phyloP scores from a whole-genome alignment of 306 rosid species.

The Albizia julibrissin region DNA sequence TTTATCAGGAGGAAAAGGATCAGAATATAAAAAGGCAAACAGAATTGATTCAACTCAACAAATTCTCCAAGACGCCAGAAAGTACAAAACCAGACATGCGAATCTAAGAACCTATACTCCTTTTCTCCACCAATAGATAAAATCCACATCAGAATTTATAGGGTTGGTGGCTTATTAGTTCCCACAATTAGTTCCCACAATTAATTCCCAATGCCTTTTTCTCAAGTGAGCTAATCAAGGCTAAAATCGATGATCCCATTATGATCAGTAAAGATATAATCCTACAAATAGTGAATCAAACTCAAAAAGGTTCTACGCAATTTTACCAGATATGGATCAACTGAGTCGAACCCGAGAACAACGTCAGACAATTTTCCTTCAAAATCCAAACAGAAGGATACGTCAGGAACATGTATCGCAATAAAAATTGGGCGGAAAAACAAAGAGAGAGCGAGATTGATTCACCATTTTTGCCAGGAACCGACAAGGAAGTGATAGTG shows the following conservation, averaged over 20 bases:
- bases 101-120: not conserved
- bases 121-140: not conserved
- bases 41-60: not conserved
- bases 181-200: not conserved
- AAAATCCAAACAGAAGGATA: slow-evolving; percentile 11
- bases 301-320: not conserved
- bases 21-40: not conserved
- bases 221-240: slow-evolving; percentile 11
- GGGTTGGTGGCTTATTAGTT: not conserved
- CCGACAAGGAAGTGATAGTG: slow-evolving; percentile 83
- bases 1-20: slow-evolving; percentile 12
- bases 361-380: slow-evolving; percentile 79
- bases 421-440: not conserved
- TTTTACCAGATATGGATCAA: slow-evolving; percentile 79
- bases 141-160: not conserved
- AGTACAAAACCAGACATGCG: slow-evolving; percentile 2
- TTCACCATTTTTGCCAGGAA: slow-evolving; percentile 78
- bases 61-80: slow-evolving; percentile 1
- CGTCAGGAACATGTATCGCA: slow-evolving; percentile 13
- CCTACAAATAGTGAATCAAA: slow-evolving; percentile 5
- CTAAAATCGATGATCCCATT: slow-evolving; percentile 13
- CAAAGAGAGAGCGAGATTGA: not conserved
- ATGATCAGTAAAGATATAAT: not conserved
- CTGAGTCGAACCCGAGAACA: slow-evolving; percentile 90
- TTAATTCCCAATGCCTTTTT: slow-evolving; percentile 11